Base-by-base conservation (phyloP, 768 basidiomycete genomes). In the Calvatia gigantea region DNA sequence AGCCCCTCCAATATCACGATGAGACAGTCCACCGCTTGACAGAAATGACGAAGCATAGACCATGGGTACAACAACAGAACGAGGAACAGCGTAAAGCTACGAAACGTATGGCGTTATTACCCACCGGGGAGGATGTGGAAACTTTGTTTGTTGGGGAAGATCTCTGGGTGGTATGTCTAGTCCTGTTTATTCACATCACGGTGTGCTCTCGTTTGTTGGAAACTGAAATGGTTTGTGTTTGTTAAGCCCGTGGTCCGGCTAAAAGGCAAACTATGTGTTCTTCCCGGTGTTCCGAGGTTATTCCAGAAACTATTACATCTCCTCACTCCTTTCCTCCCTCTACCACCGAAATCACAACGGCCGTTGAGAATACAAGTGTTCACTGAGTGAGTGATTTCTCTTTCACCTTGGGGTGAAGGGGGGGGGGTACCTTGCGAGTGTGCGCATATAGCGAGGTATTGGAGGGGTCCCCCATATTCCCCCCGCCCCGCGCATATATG, bases 31-130 rank as follows among this genome's bases (percentile, higher is more conserved):
- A 72, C 2, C 83, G 94, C 4, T 89, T 96, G 85, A 73, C 69
- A 29, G 83, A 80, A 15, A 76, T 84, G 67, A 76, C 73, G 57
- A 83, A 78, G 51, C 72, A 81, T 41, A 74, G 85, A 19, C 74
- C 79, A 23, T 83, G 85, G 70, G 67, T 85, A 3, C 67, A 73
- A 15, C 73, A 78, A 19, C 90, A 90, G 68, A 89, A 80, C 6
- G 77, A 82, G 4, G 86, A 92, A 61, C 93, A 97, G 64, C 75
- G 75, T 31, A 78, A 76, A 2, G 94, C 94, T 1, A 83, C 89
- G 21, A 77, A 85, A 60, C 78, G 94, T 46, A 98, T 98, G 95
- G 95, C 93, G 0, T 70, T 94, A 33, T 93, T 98, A 65, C 95
- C 95, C 2, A 39, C 7, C 6, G 54, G 54, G 0, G 78, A 81